Percentiles rank a stretch among this genome's conserved stretches.
Conservation (phyloP, 805 yeast genomes). For the Lachancea waltii region DNA sequence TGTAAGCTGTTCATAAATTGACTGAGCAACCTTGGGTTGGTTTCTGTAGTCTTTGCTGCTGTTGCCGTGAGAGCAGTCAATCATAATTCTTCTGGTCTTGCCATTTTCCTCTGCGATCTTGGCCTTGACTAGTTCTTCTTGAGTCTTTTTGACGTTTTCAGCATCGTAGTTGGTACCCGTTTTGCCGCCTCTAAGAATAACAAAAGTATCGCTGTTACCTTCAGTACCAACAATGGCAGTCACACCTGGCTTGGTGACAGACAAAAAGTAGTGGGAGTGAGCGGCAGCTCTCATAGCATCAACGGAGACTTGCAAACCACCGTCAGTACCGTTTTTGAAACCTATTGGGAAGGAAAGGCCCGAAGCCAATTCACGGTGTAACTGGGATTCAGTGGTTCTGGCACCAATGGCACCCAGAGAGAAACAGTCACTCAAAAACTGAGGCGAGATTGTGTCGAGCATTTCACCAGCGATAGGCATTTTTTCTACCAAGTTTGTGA, state of each 20-base stretch:
- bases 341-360: slow-evolving; percentile 98
- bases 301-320: slow-evolving; percentile 86
- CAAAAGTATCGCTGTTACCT: slow-evolving; percentile 86
- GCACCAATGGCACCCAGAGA: slow-evolving; percentile 98
- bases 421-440: slow-evolving; percentile 86
- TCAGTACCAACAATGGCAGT: slow-evolving; percentile 95
- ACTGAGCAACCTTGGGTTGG: slow-evolving; percentile 83
- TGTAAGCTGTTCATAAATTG: slow-evolving; percentile 69
- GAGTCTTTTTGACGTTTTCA: slow-evolving; percentile 60
- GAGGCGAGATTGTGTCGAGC: slow-evolving; percentile 97
- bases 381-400: slow-evolving; percentile 96
- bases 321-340: slow-evolving; percentile 97
- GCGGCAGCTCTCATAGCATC: slow-evolving; percentile 92
- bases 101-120: slow-evolving; percentile 39
- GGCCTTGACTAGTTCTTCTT: slow-evolving; percentile 49
- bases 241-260: slow-evolving; percentile 93
- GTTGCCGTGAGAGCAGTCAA: slow-evolving; percentile 97
- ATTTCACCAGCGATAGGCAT: slow-evolving; percentile 95
- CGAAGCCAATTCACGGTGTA: slow-evolving; percentile 94
- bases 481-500: slow-evolving; percentile 70
- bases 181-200: slow-evolving; percentile 94
- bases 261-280: slow-evolving; percentile 88
- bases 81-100: slow-evolving; percentile 70
- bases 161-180: slow-evolving; percentile 85
- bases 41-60: slow-evolving; percentile 84